Evolutionary conservation across 1,284 basidiomycete genomes (phyloP), one percentile per base, ranked within the genome.

Genomic region (Ganoderma leucocontextum): DNA sequence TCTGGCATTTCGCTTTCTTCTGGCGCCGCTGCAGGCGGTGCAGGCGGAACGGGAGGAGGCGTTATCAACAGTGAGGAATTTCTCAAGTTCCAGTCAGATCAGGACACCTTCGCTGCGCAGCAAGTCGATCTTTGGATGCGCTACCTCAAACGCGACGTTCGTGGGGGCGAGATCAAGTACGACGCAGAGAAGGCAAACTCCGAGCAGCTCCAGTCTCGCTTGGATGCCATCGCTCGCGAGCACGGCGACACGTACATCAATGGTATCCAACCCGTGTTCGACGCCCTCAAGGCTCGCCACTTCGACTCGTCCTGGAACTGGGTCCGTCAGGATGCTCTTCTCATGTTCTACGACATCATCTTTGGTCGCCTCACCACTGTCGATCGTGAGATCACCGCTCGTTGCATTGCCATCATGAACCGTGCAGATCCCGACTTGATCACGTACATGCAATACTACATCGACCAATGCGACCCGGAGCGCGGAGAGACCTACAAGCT

Each of bases 281-380:
- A 97, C 76, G 91, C 95, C 3, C 86, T 97, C 79, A 99, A 99
- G 82, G 97, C 97, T 22, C 94, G 98, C 62, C 95, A 94, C 78
- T 99, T 99, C 84, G 96, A 98, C 80, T 98, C 96, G 12, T 96
- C 93, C 13, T 99, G 97, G 97, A 99, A 99, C 81, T 99, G 97
- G 98, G 96, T 95, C 63, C 92, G 97, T 74, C 96, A 98, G 82
- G 96, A 97, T 73, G 95, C 96, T 35, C 86, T 99, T 52, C 85
- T 95, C 70, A 95, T 99, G 93, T 99, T 93, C 84, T 98, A 97
- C 83, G 97, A 98, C 79, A 97, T 99, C 80, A 95, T 98, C 78
- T 96, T 96, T 76, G 97, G 97, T 60, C 91, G 93, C 59, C 89
- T 98, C 70, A 96, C 93, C 39, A 95, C 95, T 38, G 94, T 98